Percentiles rank a stretch among this genome's conserved stretches.
Conservation (phyloP, 495 filamentous ascomycete genomes). For the Daldinia loculata region DNA sequence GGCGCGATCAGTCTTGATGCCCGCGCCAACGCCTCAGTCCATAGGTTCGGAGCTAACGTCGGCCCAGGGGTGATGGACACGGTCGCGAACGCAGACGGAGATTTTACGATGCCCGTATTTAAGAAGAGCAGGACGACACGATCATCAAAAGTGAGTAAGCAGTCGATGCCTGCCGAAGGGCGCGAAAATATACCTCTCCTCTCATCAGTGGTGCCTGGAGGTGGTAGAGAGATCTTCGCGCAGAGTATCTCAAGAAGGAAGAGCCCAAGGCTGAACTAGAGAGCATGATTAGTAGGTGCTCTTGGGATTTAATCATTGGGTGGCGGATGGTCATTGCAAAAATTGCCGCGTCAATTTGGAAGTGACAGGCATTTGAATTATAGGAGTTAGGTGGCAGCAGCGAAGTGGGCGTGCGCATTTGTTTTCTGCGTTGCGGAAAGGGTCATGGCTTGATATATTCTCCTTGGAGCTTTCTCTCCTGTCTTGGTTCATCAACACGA, state of each 20-base stretch:
- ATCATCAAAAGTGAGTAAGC: slow-evolving; percentile 51
- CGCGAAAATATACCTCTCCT: slow-evolving; percentile 67
- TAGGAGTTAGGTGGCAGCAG: slow-evolving; percentile 5
- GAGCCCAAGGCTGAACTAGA: slow-evolving; percentile 58
- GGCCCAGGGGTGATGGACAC: slow-evolving; percentile 26
- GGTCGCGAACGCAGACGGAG: slow-evolving; percentile 39
- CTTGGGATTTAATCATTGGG: neutral
- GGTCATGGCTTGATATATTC: slow-evolving; percentile 1
- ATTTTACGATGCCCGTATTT: slow-evolving; percentile 57
- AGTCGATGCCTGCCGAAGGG: slow-evolving; percentile 60
- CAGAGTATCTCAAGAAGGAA: slow-evolving; percentile 59
- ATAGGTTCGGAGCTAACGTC: slow-evolving; percentile 40
- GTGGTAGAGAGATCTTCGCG: slow-evolving; percentile 47
- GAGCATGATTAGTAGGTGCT: neutral
- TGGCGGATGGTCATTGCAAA: neutral
- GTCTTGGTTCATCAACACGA: slow-evolving; percentile 9
- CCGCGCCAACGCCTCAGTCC: slow-evolving; percentile 41
- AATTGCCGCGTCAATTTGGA: neutral
- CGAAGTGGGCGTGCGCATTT: slow-evolving; percentile 1
- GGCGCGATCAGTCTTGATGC: slow-evolving; percentile 44
- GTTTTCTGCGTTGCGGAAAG: slow-evolving; percentile 11
- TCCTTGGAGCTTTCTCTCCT: slow-evolving; percentile 1
- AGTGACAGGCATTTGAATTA: slow-evolving; percentile 9
- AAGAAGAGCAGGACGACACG: slow-evolving; percentile 64
- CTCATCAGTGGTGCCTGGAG: slow-evolving; percentile 41